phyloP scores from a whole-genome alignment of 2,329 filamentous ascomycete species.

The Thelonectria olida region DNA sequence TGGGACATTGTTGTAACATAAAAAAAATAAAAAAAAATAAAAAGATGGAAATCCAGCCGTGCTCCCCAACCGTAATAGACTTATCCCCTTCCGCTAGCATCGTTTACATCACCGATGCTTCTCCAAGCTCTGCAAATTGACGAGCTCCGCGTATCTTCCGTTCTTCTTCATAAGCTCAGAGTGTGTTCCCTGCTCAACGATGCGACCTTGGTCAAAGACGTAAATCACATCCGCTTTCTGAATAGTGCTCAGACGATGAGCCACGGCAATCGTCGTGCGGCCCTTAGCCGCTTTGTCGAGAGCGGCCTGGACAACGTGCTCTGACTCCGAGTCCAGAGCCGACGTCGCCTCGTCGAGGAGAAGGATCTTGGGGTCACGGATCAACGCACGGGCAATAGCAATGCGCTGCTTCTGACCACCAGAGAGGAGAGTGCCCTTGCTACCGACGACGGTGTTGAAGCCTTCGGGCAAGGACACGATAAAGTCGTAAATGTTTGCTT shows the following conservation, averaged over 20 bases:
- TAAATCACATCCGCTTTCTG: conserved; percentile 96
- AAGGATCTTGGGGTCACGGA: conserved; percentile 90
- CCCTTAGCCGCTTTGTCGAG: conserved; percentile 85
- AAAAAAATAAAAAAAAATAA: neutral
- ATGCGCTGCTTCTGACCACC: conserved; percentile 96
- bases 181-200: conserved; percentile 88
- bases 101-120: conserved; percentile 53
- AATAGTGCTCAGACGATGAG: conserved; percentile 90
- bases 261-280: conserved; percentile 92
- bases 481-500: conserved; percentile 94
- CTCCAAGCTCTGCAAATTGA: conserved; percentile 81
- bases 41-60: conserved; percentile 1
- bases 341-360: conserved; percentile 85
- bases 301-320: conserved; percentile 83
- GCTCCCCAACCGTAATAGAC: neutral
- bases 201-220: conserved; percentile 89
- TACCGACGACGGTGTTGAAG: conserved; percentile 86
- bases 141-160: conserved; percentile 80
- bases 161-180: conserved; percentile 73
- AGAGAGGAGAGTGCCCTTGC: conserved; percentile 84
- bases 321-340: conserved; percentile 78
- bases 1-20: neutral
- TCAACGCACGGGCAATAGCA: conserved; percentile 88
- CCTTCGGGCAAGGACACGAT: conserved; percentile 87
- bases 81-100: neutral